Evolutionary conservation across 805 yeast genomes (phyloP).

Genomic region (Saturnispora dispora): DNA sequence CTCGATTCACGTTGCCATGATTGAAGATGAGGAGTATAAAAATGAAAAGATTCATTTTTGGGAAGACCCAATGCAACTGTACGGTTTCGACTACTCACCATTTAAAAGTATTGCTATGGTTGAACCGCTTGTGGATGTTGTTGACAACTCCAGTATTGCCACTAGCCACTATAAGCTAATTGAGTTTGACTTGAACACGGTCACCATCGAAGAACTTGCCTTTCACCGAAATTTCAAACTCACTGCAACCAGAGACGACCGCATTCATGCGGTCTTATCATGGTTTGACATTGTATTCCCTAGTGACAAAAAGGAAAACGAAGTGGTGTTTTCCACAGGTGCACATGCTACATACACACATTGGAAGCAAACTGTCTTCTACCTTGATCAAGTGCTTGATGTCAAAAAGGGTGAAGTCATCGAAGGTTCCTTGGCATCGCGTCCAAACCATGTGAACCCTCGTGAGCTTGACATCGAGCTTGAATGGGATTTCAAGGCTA

Average conservation of each 20-base stretch:
- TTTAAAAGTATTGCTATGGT: constrained; percentile 77
- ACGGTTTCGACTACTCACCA: constrained; percentile 93
- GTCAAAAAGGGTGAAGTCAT: constrained; percentile 68
- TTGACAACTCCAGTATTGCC: constrained; percentile 60
- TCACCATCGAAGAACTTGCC: constrained; percentile 70
- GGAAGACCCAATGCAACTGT: constrained; percentile 65
- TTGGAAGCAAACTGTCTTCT: constrained; percentile 98
- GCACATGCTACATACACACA: constrained; percentile 92
- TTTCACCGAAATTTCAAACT: constrained; percentile 64
- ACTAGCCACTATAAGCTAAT: constrained; percentile 66
- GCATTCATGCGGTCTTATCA: constrained; percentile 79
- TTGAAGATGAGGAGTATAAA: constrained; percentile 89
- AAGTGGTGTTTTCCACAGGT: constrained; percentile 81
- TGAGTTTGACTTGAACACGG: constrained; percentile 85
- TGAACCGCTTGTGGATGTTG: constrained; percentile 96
- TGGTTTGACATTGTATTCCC: constrained; percentile 97
- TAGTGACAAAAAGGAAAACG: constrained; percentile 36
- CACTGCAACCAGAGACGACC: constrained; percentile 68
- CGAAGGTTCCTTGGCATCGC: constrained; percentile 60
- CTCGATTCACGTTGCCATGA: constrained; percentile 78
- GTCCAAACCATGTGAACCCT: constrained; percentile 72
- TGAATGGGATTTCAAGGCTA: constrained; percentile 43
- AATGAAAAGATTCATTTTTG: constrained; percentile 87
- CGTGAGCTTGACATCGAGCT: constrained; percentile 84
- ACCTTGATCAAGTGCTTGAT: constrained; percentile 66